Conservation (phyloP, 805 yeast genomes). For the Brettanomyces custersianus region DNA sequence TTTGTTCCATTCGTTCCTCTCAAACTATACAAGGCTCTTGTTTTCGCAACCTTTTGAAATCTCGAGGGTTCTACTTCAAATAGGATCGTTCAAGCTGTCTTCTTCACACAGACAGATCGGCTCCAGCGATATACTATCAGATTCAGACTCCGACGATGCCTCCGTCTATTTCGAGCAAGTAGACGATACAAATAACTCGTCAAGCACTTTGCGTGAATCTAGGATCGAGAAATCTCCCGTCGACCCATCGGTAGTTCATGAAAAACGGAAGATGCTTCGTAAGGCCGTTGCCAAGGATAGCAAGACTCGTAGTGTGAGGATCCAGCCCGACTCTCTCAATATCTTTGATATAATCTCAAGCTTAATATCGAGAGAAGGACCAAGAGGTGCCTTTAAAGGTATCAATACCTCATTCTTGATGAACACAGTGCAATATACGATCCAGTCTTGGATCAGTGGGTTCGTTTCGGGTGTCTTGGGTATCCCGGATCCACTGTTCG, state of each 20-base stretch:
- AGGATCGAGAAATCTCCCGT: constrained; percentile 15
- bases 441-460: constrained; percentile 91
- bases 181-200: not conserved
- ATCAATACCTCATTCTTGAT: constrained; percentile 73
- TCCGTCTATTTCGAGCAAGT: constrained; percentile 1
- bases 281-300: no score
- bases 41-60: constrained; percentile 87
- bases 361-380: constrained; percentile 61
- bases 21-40: constrained; percentile 60
- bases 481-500: constrained; percentile 82
- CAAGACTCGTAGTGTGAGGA: no score
- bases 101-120: not conserved
- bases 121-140: not conserved
- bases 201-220: constrained; percentile 10
- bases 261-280: no score
- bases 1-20: constrained; percentile 50
- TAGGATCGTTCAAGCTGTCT: constrained; percentile 50
- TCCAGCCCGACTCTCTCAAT: constrained; percentile 51
- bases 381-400: constrained; percentile 63
- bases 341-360: constrained; percentile 59
- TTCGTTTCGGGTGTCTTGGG: constrained; percentile 71
- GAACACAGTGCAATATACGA: constrained; percentile 62
- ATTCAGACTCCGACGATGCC: constrained; percentile 1
- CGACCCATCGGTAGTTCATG: no score
- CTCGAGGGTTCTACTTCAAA: constrained; percentile 68